Evolutionary conservation across 1,139 yeast species (phyloP), one percentile per base, ranked within the genome.

Genomic region (Kazachstania sp.): DNA sequence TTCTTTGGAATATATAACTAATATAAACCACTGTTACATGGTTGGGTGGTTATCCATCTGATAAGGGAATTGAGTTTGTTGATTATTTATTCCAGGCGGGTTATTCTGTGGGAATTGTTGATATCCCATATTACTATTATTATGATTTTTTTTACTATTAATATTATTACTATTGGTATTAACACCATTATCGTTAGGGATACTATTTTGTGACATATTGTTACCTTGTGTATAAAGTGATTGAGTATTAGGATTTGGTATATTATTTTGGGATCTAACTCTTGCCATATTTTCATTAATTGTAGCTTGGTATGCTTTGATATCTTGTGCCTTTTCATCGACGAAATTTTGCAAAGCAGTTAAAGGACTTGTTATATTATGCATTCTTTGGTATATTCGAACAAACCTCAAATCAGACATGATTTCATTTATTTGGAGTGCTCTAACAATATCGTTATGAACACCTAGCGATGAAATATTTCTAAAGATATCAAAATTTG

Each of bases 371-470:
- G 44, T 46, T 16, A 57, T 53, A 30, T 51, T 45, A 26, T 51
- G 46, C 12, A 46, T 45, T 41, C 49, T 54, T 47, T 58, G 63
- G 37, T 51, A 57, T 3, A 56, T 48, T 30, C 37, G 44, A 8
- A 49, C 41, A 19, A 83, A 78, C 48, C 77, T 74, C 56, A 86
- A 71, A 52, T 77, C 77, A 0, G 86, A 73, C 84, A 86, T 81
- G 3, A 82, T 81, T 64, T 85, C 94, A 41, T 87, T 75, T 4
- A 84, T 76, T 62, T 85, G 90, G 67, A 86, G 65, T 34, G 81
- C 72, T 46, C 90, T 69, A 77, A 84, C 75, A 2, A 86, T 80
- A 32, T 73, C 72, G 45, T 76, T 80, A 46, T 77, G 78, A 13
- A 83, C 66, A 0, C 95, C 95, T 52, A 76, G 77, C 46, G 76